A percentile compares a stretch with the other conserved stretches of the same genome.
Evolutionary conservation across 371 early-diverging fungal genomes (phyloP).

Genomic region (Capniomyces stellatus): DNA sequence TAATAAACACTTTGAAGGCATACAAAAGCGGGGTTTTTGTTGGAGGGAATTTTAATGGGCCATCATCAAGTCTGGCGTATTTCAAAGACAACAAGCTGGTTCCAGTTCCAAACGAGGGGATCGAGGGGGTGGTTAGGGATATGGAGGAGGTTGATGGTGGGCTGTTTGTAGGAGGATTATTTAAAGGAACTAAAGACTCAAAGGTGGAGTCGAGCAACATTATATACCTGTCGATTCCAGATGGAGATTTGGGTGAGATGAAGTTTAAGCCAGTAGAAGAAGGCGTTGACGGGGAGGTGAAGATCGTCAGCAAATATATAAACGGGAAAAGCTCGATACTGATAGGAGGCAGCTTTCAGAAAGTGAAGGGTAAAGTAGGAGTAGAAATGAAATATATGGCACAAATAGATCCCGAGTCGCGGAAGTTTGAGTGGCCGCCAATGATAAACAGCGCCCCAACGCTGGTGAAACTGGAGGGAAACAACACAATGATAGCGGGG

Average conservation of each 20-base stretch:
- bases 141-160: constrained; percentile 7
- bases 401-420: too few species aligned
- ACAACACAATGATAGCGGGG: too few species aligned
- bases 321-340: too few species aligned
- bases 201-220: too few species aligned
- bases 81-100: constrained; percentile 7
- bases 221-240: too few species aligned
- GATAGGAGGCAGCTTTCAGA: too few species aligned
- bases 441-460: too few species aligned
- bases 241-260: constrained; percentile 15
- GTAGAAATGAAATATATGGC: too few species aligned
- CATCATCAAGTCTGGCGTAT: constrained; percentile 6
- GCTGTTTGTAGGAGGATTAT: constrained; percentile 17
- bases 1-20: constrained; percentile 9
- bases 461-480: too few species aligned
- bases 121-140: constrained; percentile 14
- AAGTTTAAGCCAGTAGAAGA: constrained; percentile 13
- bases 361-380: too few species aligned
- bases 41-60: constrained; percentile 9
- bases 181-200: constrained; percentile 14
- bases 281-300: constrained; percentile 9
- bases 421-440: too few species aligned
- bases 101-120: constrained; percentile 12
- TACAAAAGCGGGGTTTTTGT: constrained; percentile 11
- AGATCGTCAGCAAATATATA: too few species aligned